Evolutionary conservation across 495 filamentous ascomycete species (phyloP), one percentile per base, ranked within the genome.

Genomic region (Choiromyces venosus): DNA sequence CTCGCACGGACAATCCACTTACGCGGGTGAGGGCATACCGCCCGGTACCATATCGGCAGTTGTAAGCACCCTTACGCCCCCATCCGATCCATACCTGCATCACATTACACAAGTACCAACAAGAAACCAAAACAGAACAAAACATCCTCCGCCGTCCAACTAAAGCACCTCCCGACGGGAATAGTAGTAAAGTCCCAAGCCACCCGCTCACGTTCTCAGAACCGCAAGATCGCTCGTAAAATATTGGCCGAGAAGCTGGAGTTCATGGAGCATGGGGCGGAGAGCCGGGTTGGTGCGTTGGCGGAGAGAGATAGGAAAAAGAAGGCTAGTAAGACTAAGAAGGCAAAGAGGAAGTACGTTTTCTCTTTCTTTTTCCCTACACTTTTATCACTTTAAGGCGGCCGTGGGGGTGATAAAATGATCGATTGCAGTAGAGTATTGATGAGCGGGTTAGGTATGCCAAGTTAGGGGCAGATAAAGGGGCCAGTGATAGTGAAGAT

Each of bases 81-180:
- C 52, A 16, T 61, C 25, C 52, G 12, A 33, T 33, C 52, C 25
- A 10, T 29, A 33, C 25, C n/a, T 12, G 25, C 52, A 18, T 29
- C 38, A 70, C 37, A 65, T 25, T 21, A 40, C 35, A 18, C 65
- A 35, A 16, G 7, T 44, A 67, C 69, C 38, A 69, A 37, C 74
- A 7, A 68, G 39, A 38, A 42, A 65, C 66, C 33, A 21, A 70
- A 8, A 44, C 70, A 94, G 91, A 99, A 99, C 84, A 99, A 99
- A 90, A 98, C 95, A 35, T 90, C 89, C 76, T 97, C 92, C 12
- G 95, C 95, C 66, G 95, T 98, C 52, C 96, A 99, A 80, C 86
- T 99, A 37, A 94, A 89, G 71, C 95, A 99, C 83, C 83, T 91
- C 33, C 92, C 94, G 19, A 94, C 93, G 12, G 94, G 94, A 67